Base-by-base conservation (phyloP, 176 grass and related monocot genomes). In the Ensete ventricosum region DNA sequence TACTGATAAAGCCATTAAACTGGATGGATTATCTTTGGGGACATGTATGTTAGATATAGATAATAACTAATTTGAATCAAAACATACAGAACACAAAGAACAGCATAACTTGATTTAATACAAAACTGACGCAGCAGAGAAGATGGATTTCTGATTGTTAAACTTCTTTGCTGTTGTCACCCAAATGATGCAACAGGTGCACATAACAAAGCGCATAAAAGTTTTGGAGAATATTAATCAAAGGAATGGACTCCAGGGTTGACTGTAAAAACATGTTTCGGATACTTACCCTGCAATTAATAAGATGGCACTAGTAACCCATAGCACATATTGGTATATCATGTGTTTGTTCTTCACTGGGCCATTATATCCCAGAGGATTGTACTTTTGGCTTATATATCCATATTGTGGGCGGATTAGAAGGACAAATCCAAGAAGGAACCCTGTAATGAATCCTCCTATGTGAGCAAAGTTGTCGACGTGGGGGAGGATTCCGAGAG, bases 381-480 rank as follows among this genome's bases (percentile, higher is more conserved):
- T 85, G 69, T 87, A 89, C 74, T 94, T 99, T 82, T 84, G 85
- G 73, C 89, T 97, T 51, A 87, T 82, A 62, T 90, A 97, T 77
- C 77, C 76, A 73, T 84, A 94, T 21, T 99, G 95, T 0, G 90
- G 95, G 16, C 86, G 88, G 11, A 99, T 87, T 69, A 99, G 82
- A 71, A 99, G 75, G 29, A 99, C 85, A 74, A 99, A 99, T 78
- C 95, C 95, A 78, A 99, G 88, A 78, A 87, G 86, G 77, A 99
- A 99, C 5, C 95, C 90, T 0, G 95, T 87, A 54, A 82, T 27
- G 65, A 99, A 94, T 76, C 95, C 95, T 85, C 95, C 95, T 17
- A 93, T 84, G 81, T 99, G 95, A 54, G 95, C 95, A 76, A 92
- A 99, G 83, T 91, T 99, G 75, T 99, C 95, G 11, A 99, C 82